Percentiles rank a stretch among this genome's conserved stretches.
Conservation (phyloP, 2,329 filamentous ascomycete genomes). For the Trichoderma brevicompactum region DNA sequence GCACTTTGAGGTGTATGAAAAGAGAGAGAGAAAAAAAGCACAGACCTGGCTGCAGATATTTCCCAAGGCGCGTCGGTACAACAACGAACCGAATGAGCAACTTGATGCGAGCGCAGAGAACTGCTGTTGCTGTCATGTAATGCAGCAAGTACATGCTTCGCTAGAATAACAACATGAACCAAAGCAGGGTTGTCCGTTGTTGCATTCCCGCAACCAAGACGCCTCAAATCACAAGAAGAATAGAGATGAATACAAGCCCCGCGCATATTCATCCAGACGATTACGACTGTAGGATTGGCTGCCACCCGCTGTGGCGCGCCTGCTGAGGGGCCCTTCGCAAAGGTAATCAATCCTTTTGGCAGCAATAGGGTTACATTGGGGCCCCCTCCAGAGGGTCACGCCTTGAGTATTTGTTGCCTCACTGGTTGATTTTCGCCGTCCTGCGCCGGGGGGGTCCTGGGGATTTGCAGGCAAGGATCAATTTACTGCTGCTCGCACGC, state of each 20-base stretch:
- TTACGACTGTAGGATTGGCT: background rate
- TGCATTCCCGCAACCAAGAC: conserved; percentile 2
- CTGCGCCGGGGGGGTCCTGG: too few relatives aligned
- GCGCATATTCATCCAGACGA: background rate
- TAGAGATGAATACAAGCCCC: conserved; percentile 22
- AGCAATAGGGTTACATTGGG: background rate
- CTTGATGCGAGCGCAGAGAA: too few relatives aligned
- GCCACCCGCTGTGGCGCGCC: conserved; percentile 1
- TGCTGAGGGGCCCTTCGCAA: background rate
- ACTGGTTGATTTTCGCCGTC: background rate
- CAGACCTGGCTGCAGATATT: background rate
- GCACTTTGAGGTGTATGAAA: too few relatives aligned
- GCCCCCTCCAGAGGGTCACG: background rate
- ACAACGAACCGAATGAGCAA: background rate
- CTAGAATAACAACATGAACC: background rate
- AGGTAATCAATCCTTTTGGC: background rate
- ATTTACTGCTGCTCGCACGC: too few relatives aligned
- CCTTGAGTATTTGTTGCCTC: background rate
- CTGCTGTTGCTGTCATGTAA: too few relatives aligned
- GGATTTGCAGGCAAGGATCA: too few relatives aligned
- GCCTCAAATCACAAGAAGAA: background rate
- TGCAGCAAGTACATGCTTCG: too few relatives aligned
- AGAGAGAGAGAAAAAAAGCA: too few relatives aligned
- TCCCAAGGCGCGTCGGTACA: background rate
- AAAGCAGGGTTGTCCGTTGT: background rate